phyloP scores from a whole-genome alignment of 345 rosid genomes.

The Rhodamnia rubescens region DNA sequence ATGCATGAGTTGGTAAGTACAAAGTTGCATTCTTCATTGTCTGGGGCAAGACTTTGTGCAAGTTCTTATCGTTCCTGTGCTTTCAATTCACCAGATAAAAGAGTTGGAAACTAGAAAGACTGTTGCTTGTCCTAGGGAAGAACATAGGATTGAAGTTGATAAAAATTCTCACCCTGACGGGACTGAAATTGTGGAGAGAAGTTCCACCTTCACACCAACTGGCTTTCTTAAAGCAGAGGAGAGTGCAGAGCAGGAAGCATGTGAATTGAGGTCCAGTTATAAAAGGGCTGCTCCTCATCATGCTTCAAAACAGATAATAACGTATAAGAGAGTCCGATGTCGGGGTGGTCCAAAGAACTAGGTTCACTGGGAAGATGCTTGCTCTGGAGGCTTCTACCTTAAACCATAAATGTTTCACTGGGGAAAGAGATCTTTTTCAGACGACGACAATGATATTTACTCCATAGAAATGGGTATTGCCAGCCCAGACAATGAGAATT shows the following conservation, averaged over 20 bases:
- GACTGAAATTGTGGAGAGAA: not conserved
- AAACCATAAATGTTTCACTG: not conserved
- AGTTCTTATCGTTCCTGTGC: not conserved
- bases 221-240: not conserved
- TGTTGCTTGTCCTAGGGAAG: not conserved
- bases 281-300: not conserved
- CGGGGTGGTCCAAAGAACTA: not conserved
- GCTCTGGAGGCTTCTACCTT: not conserved
- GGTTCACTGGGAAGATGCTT: not conserved
- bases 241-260: not conserved
- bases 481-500: not conserved
- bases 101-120: not conserved
- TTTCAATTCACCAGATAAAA: not conserved
- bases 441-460: not conserved
- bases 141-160: not conserved
- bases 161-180: not conserved
- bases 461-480: not conserved
- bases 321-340: not conserved
- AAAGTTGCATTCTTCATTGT: not conserved
- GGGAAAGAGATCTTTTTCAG: not conserved
- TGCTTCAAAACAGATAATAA: not conserved
- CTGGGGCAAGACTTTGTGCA: not conserved
- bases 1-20: not conserved
- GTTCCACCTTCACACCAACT: not conserved
- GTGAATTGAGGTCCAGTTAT: not conserved